A percentile compares a stretch with the other conserved stretches of the same genome.
phyloP scores from a whole-genome alignment of 2,329 filamentous ascomycete genomes.

The Aspergillus novoparasiticus region DNA sequence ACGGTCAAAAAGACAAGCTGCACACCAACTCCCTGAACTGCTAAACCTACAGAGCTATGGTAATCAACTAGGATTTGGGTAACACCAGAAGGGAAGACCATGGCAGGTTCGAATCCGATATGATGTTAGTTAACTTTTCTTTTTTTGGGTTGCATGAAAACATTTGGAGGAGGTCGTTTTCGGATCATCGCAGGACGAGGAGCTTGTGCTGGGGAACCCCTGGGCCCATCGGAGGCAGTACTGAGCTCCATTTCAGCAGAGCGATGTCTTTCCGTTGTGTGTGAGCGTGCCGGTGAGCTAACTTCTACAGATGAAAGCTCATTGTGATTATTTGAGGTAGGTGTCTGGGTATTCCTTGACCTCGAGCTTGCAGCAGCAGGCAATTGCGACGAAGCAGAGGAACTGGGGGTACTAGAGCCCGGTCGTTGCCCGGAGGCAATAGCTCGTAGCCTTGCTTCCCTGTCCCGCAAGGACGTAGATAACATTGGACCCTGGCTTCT shows the following conservation, averaged over 20 bases:
- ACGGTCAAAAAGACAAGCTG: neutral
- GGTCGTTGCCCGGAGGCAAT: conserved; percentile 30
- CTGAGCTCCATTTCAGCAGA: conserved; percentile 6
- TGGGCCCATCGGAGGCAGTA: conserved; percentile 12
- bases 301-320: conserved; percentile 2
- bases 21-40: neutral
- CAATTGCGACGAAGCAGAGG: conserved; percentile 5
- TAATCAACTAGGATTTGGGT: neutral
- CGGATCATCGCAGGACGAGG: conserved; percentile 28
- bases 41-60: conserved; percentile 4
- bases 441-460: conserved; percentile 34
- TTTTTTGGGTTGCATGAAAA: conserved; percentile 37
- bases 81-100: neutral
- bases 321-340: conserved; percentile 3
- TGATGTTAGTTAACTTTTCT: conserved; percentile 24
- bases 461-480: conserved; percentile 25
- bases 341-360: conserved; percentile 1
- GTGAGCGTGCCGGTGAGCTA: conserved; percentile 1
- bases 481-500: conserved; percentile 6
- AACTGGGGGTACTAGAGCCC: conserved; percentile 7
- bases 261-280: conserved; percentile 4
- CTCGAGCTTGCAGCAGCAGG: neutral
- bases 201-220: conserved; percentile 12
- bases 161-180: conserved; percentile 34
- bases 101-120: neutral